These are phyloP conservation scores for Dipteronia dyeriana DNA, from an alignment of 345 rosid species.

Conservation along the genomic window DNA sequence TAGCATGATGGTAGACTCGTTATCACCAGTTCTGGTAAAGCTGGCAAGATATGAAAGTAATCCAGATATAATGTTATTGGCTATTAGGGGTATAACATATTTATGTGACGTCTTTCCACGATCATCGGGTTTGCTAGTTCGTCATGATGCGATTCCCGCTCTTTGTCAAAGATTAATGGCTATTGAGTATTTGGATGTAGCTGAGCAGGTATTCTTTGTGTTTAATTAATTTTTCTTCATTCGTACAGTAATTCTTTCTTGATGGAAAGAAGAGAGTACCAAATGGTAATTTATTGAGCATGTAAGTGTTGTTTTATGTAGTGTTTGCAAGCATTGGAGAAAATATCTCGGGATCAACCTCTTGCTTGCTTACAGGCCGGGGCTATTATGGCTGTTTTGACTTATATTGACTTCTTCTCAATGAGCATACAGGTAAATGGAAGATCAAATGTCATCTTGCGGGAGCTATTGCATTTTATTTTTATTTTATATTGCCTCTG, in stretches of 20 bases:
- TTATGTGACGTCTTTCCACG: slow-evolving; percentile 87
- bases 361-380: slow-evolving; percentile 85
- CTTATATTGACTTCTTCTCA: slow-evolving; percentile 79
- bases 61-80: slow-evolving; percentile 74
- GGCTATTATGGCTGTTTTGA: slow-evolving; percentile 84
- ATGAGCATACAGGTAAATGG: slow-evolving; percentile 77
- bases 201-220: slow-evolving; percentile 72
- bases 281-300: background rate
- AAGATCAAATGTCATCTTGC: background rate
- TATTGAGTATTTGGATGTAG: slow-evolving; percentile 89
- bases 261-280: background rate
- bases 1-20: slow-evolving; percentile 57
- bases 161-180: slow-evolving; percentile 77
- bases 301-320: slow-evolving; percentile 24
- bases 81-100: slow-evolving; percentile 86
- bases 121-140: slow-evolving; percentile 69
- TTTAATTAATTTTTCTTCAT: background rate
- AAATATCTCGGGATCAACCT: slow-evolving; percentile 88
- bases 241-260: background rate
- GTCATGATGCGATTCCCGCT: slow-evolving; percentile 75
- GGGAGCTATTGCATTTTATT: background rate
- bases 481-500: background rate
- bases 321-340: slow-evolving; percentile 99
- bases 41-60: slow-evolving; percentile 61
- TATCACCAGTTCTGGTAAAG: slow-evolving; percentile 77